phyloP scores from a whole-genome alignment of 2,329 filamentous ascomycete genomes.

The Aspergillus udagawae region DNA sequence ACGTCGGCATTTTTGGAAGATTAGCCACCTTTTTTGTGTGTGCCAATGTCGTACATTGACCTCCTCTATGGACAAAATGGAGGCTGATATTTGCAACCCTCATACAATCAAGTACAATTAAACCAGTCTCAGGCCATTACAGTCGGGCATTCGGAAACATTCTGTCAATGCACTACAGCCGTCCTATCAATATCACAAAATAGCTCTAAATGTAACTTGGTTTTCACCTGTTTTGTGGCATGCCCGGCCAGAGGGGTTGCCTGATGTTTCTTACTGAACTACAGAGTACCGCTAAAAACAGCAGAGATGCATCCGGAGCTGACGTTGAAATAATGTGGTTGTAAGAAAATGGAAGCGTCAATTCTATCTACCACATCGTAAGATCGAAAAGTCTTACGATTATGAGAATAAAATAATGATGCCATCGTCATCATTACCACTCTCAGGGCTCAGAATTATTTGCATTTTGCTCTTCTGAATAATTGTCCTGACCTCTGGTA shows the following conservation, averaged over 20 bases:
- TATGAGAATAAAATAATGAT: neutral
- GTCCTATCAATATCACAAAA: neutral
- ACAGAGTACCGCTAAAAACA: neutral
- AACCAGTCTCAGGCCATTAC: neutral
- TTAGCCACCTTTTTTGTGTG: neutral
- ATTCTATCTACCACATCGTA: neutral
- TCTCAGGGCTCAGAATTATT: neutral
- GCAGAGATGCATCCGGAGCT: no score
- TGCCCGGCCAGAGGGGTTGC: neutral
- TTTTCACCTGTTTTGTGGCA: neutral
- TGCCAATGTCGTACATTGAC: neutral
- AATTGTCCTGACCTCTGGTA: neutral
- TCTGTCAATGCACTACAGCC: neutral
- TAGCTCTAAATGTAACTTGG: neutral
- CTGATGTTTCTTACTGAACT: neutral
- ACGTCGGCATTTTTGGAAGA: neutral
- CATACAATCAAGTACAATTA: neutral
- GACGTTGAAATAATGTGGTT: neutral
- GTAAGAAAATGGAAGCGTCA: neutral
- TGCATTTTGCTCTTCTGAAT: neutral
- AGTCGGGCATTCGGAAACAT: neutral
- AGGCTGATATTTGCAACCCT: neutral
- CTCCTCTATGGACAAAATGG: neutral
- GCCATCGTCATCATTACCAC: neutral
- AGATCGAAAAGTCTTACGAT: neutral